Evolutionary conservation across 257 asterid genomes (phyloP).

Genomic region (Solanum commersonii): DNA sequence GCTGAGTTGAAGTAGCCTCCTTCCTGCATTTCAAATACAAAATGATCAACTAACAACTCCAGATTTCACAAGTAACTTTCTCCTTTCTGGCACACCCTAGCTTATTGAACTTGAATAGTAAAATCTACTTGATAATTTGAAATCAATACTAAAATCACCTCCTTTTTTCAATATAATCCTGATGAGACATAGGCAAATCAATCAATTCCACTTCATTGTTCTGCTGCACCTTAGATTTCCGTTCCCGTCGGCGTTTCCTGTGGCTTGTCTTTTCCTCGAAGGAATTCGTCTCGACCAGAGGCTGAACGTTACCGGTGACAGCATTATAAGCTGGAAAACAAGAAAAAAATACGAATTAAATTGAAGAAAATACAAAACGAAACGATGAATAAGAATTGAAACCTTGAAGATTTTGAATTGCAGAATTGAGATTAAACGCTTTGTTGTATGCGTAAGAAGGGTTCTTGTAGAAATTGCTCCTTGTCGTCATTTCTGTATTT

Average conservation of each 20-base stretch:
- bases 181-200: slow-evolving; percentile 73
- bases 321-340: slow-evolving; percentile 47
- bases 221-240: slow-evolving; percentile 17
- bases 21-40: slow-evolving; percentile 31
- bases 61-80: neutral
- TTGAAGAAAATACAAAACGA: neutral
- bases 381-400: neutral
- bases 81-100: neutral
- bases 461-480: slow-evolving; percentile 65
- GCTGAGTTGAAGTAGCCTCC: slow-evolving; percentile 43
- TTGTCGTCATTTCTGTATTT: slow-evolving; percentile 35
- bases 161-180: slow-evolving; percentile 49
- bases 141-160: slow-evolving; percentile 25
- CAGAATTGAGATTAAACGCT: slow-evolving; percentile 62
- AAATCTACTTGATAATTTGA: neutral
- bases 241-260: slow-evolving; percentile 40
- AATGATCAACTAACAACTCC: neutral
- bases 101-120: neutral
- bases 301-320: slow-evolving; percentile 40
- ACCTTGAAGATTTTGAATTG: slow-evolving; percentile 67
- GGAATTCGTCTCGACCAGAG: slow-evolving; percentile 14
- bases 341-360: neutral
- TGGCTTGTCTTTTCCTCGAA: slow-evolving; percentile 1
- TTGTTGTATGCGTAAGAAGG: slow-evolving; percentile 67
- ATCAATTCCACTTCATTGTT: slow-evolving; percentile 13